A percentile compares a stretch with the other conserved stretches of the same genome.
Conservation (phyloP, 805 yeast genomes). For the Suhomyces tanzawaensis region DNA sequence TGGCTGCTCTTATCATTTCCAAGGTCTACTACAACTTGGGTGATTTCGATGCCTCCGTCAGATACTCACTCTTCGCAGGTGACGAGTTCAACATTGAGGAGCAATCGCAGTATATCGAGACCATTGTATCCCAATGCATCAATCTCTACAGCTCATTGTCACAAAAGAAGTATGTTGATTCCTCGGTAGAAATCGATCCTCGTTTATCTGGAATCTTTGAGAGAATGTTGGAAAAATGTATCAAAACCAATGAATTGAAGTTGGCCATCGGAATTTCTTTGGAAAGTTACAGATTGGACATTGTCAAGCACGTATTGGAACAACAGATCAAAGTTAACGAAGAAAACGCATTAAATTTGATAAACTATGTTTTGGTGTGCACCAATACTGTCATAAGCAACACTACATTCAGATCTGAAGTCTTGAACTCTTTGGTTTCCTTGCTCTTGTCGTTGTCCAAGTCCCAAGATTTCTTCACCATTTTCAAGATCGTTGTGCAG, state of each 20-base stretch:
- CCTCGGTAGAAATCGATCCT: constrained; percentile 45
- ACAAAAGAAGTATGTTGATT: constrained; percentile 38
- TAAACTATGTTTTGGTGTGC: constrained; percentile 74
- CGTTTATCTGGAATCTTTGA: constrained; percentile 73
- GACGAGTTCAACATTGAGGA: constrained; percentile 72
- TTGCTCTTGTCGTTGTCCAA: constrained; percentile 52
- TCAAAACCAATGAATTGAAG: constrained; percentile 64
- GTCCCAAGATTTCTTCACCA: constrained; percentile 76
- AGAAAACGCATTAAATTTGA: constrained; percentile 51
- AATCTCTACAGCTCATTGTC: constrained; percentile 72
- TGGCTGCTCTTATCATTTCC: constrained; percentile 91
- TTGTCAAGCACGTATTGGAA: constrained; percentile 59
- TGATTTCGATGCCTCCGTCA: constrained; percentile 87
- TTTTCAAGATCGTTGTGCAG: constrained; percentile 84
- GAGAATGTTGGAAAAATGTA: constrained; percentile 81
- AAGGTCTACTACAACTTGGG: constrained; percentile 90
- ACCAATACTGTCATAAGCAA: constrained; percentile 65
- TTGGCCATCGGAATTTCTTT: constrained; percentile 88
- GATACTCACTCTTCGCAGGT: constrained; percentile 83
- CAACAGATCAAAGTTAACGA: constrained; percentile 42
- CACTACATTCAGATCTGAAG: constrained; percentile 62
- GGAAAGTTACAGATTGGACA: constrained; percentile 83
- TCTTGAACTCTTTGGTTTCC: constrained; percentile 60
- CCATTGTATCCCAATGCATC: constrained; percentile 91
- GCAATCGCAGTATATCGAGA: constrained; percentile 83